Percentiles rank a stretch among this genome's conserved stretches.
These are phyloP conservation scores for Ganoderma resinaceum DNA, from an alignment of 1,284 basidiomycete species.

Conservation along the genomic window DNA sequence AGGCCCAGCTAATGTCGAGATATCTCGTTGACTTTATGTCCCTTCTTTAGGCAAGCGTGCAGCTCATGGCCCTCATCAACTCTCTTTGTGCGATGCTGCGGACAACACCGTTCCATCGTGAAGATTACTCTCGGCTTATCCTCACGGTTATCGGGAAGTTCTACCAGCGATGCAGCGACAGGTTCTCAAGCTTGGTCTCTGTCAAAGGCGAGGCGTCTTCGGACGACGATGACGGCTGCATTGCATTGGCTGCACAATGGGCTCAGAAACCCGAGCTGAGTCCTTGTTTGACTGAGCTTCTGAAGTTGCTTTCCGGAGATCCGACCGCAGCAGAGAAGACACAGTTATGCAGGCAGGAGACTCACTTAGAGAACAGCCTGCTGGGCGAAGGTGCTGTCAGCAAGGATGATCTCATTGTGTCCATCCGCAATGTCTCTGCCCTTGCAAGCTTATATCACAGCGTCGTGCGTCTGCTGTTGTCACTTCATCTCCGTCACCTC, in stretches of 20 bases:
- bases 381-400: constrained; percentile 60
- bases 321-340: constrained; percentile 49
- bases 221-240: constrained; percentile 48
- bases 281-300: constrained; percentile 71
- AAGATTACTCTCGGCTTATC: constrained; percentile 93
- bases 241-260: constrained; percentile 84
- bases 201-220: constrained; percentile 43
- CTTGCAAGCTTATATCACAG: constrained; percentile 88
- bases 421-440: constrained; percentile 77
- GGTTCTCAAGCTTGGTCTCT: constrained; percentile 81
- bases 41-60: constrained; percentile 70
- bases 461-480: constrained; percentile 63
- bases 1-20: no score
- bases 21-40: not conserved
- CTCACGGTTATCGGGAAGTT: constrained; percentile 97
- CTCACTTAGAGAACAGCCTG: constrained; percentile 74
- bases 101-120: constrained; percentile 95
- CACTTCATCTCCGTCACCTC: not conserved
- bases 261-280: constrained; percentile 85
- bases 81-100: constrained; percentile 93
- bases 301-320: constrained; percentile 48
- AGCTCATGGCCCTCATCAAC: constrained; percentile 91
- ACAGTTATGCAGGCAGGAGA: constrained; percentile 78
- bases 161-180: constrained; percentile 92
- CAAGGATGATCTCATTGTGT: constrained; percentile 78